Evolutionary conservation across 306 rosid species (phyloP).

Genomic region (Lathyrus sativus): DNA sequence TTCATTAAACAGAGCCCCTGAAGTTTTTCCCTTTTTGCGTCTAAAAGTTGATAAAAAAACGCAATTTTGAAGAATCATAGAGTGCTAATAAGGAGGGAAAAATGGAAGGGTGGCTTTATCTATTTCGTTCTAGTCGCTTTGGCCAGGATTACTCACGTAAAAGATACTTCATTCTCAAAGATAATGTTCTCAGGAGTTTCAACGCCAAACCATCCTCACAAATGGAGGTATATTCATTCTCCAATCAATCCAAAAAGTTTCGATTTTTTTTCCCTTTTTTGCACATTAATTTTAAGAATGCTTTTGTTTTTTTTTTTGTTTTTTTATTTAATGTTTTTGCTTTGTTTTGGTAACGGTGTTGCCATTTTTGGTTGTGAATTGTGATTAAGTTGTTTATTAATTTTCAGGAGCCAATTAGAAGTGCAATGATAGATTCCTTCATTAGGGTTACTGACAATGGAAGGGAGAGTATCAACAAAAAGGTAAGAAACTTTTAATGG

Average conservation of each 20-base stretch:
- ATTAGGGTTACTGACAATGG: constrained; percentile 81
- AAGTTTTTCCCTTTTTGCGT: neutral
- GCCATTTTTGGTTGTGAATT: neutral
- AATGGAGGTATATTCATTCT: constrained; percentile 49
- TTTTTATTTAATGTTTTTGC: neutral
- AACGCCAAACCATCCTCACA: constrained; percentile 60
- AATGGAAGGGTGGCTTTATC: constrained; percentile 93
- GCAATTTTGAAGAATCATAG: constrained; percentile 25
- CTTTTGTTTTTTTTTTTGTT: neutral
- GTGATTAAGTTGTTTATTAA: neutral
- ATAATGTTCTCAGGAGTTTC: constrained; percentile 64
- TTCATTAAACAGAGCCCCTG: neutral
- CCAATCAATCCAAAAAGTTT: neutral
- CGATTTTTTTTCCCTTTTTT: neutral
- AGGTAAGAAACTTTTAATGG: constrained; percentile 48
- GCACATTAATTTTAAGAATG: constrained; percentile 1
- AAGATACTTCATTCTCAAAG: constrained; percentile 68
- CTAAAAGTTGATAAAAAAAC: constrained; percentile 4
- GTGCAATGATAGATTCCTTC: constrained; percentile 73
- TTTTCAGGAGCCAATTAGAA: constrained; percentile 76
- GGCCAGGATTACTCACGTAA: constrained; percentile 65
- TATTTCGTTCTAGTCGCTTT: constrained; percentile 60
- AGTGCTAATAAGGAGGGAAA: constrained; percentile 36
- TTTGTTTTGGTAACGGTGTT: constrained; percentile 12
- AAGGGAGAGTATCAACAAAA: constrained; percentile 66